Evolutionary conservation across 1,284 basidiomycete species (phyloP), one percentile per base, ranked within the genome.

Genomic region (Coniophora puteana): DNA sequence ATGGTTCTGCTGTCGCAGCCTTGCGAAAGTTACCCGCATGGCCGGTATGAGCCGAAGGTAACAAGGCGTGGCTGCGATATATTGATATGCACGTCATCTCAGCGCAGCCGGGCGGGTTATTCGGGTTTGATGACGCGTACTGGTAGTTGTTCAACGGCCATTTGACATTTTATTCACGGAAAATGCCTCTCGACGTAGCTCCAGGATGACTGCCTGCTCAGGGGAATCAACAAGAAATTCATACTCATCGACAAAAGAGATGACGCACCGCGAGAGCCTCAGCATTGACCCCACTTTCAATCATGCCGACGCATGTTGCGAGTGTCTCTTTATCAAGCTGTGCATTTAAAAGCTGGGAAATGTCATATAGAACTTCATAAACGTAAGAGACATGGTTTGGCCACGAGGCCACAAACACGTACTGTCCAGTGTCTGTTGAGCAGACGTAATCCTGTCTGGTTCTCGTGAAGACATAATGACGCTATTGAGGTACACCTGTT

Each of bases 201-300:
- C 86, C 53, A 83, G 80, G 23, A 89, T 76, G 1, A 88, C 84
- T 28, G 81, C 81, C 86, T 89, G 52, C 14, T n/a, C n/a, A 45
- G 32, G 37, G 10, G 32, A 30, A 22, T 27, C 41, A 37, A 29
- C 21, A 16, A 35, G 20, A 26, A 2, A 36, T 4, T 39, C 12
- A 28, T 7, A 7, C 27, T 17, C 13, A 20, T 23, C 6, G 13
- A 12, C 13, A 31, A 14, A 35, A 26, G 17, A 40, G 13, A 12
- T 4, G 22, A 74, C 82, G 48, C 56, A 92, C 89, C 51, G 89
- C 89, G 37, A 93, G 69, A 3, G 89, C 89, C 53, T 91, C 88
- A 4, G 89, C 85, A 54, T 89, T 90, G 29, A 86, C 85, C 5
- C 89, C 89, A 48, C 78, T 81, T 59, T 93, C 89, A 54, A 93